Base-by-base conservation (phyloP, 1,284 basidiomycete genomes). In the Fomitiporia mediterranea region DNA sequence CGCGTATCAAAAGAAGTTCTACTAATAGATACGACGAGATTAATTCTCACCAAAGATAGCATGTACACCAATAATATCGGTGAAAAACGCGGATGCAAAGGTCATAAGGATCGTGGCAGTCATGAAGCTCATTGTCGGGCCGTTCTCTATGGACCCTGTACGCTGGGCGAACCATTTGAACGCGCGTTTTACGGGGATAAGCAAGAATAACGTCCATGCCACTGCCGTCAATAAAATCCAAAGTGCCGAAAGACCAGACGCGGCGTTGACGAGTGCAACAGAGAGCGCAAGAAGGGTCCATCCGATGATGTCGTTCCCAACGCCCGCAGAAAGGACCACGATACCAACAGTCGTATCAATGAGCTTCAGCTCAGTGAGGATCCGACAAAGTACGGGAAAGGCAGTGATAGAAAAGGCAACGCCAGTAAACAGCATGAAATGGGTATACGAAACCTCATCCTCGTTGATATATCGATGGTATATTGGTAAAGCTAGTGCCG, bases 401-500 rank as follows among this genome's bases (percentile, higher is more conserved):
- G 94, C 94, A 0, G 94, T 98, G 69, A 98, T 98, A 2, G 89
- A 87, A 72, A 86, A 93, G 0, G 94, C 87, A 15, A 96, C 91
- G 48, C 93, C 92, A 39, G 91, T 85, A 70, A 98, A 98, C 40
- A 99, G 84, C 78, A 98, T 83, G 70, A 98, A 98, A 67, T 97
- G 81, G 1, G 91, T 86, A 68, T 91, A 82, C n/a, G 39, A 77
- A 42, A 83, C 73, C 56, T 88, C 81, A 43, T 70, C 73, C 0
- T 70, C 65, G 62, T 85, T 78, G 65, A 96, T 86, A 70, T 95
- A 96, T 2, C 80, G 67, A 53, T 86, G 73, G 74, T 96, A 98
- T 32, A 98, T 68, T 1, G 91, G 86, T 2, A 86, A 79, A 0
- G 93, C 81, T 11, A 97, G 77, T 0, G 82, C 94, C 0, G 90